phyloP scores from a whole-genome alignment of 2,329 filamentous ascomycete genomes.

The Ophiostoma tasmaniense region DNA sequence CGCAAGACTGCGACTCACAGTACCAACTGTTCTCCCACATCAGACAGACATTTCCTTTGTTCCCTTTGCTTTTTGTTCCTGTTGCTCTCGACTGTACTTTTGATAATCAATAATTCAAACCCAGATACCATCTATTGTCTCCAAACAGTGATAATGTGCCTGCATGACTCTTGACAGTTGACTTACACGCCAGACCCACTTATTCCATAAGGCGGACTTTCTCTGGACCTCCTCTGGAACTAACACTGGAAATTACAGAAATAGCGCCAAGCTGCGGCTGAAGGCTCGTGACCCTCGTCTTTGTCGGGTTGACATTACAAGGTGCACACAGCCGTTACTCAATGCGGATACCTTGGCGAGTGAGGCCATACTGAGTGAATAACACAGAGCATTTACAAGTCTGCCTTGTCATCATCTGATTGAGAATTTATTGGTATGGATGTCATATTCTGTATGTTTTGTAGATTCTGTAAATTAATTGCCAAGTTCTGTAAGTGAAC shows the following conservation, averaged over 20 bases:
- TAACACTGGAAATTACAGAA: not conserved
- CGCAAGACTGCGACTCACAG: not conserved
- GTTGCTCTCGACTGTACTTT: too few relatives aligned
- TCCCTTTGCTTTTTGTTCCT: not conserved
- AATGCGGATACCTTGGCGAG: not conserved
- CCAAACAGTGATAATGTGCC: too few relatives aligned
- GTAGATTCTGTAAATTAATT: not conserved
- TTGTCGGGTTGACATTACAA: not conserved
- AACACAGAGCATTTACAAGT: not conserved
- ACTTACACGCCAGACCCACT: not conserved
- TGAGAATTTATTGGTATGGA: too few relatives aligned
- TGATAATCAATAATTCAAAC: not conserved
- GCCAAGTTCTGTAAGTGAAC: not conserved
- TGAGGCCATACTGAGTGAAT: too few relatives aligned
- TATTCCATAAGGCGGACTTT: not conserved
- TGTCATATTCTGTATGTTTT: too few relatives aligned
- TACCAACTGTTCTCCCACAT: not conserved
- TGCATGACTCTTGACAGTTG: not conserved
- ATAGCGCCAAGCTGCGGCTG: not conserved
- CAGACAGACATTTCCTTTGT: not conserved
- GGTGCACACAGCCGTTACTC: not conserved
- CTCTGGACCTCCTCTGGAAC: too few relatives aligned
- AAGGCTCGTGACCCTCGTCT: not conserved
- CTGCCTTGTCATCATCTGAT: not conserved
- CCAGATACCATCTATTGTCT: too few relatives aligned